Evolutionary conservation across 2,329 filamentous ascomycete species (phyloP), one percentile per base, ranked within the genome.

Genomic region (Xylaria sp.): DNA sequence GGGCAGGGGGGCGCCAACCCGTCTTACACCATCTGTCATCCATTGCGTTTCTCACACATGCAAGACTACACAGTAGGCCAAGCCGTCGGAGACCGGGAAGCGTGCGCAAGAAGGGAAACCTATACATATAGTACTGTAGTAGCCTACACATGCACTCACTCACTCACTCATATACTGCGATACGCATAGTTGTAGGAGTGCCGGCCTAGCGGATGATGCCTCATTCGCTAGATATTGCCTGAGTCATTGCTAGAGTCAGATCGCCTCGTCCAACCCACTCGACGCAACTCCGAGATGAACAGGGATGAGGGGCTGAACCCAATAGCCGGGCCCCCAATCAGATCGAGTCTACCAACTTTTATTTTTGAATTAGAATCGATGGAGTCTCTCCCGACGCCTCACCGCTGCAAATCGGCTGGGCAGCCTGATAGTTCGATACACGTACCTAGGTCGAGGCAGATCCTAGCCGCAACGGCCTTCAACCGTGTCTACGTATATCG

Each of bases 141-240:
- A n/a, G n/a, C n/a, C n/a, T n/a, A n/a, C n/a, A n/a, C n/a, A n/a
- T n/a, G n/a, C n/a, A n/a, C n/a, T n/a, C n/a, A n/a, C n/a, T n/a
- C n/a, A n/a, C n/a, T n/a, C n/a, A n/a, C n/a, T n/a, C n/a, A n/a
- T n/a, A n/a, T n/a, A n/a, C n/a, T n/a, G n/a, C 46, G 45, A 52
- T 52, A 52, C 46, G 48, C 39, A 34, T 44, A 38, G 24, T 34
- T 40, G 13, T 47, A 29, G 49, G 44, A 47, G 38, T 47, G 41
- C 16, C 34, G 17, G 26, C 47, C 50, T 47, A 44, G 39, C 42
- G 50, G 44, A 51, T 48, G n/a, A 58, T 54, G 55, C 56, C 47
- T 42, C 51, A 54, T 57, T 62, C 59, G 56, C 56, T 54, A 60
- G 49, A 42, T 57, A 18, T 57, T 57, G 44, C 56, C 56, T 60